Percentiles rank a stretch among this genome's conserved stretches.
Evolutionary conservation across 2,329 filamentous ascomycete species (phyloP).

Genomic region (Dactylellina drechsleri): DNA sequence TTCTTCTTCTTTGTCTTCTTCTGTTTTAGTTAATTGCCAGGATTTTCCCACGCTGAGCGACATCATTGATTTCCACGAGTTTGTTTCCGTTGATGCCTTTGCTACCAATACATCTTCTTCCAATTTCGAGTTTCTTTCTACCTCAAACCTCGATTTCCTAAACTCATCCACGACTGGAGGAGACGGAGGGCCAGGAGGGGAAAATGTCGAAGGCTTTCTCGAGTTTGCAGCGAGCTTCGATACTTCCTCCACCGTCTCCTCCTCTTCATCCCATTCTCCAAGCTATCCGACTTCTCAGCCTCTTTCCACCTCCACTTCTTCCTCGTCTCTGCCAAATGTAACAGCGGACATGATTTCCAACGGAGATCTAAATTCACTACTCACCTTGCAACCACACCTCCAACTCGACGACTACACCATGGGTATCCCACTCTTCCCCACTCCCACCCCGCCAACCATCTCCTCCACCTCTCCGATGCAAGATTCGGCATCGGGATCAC

Average conservation of each 20-base stretch:
- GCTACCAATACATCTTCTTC: slow-evolving; percentile 28
- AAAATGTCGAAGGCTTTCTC: slow-evolving; percentile 29
- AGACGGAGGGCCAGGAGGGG: slow-evolving; percentile 6
- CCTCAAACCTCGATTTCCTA: slow-evolving; percentile 31
- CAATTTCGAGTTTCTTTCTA: not conserved
- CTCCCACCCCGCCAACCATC: slow-evolving; percentile 22
- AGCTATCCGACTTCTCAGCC: slow-evolving; percentile 15
- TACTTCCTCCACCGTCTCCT: slow-evolving; percentile 25
- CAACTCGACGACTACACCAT: slow-evolving; percentile 47
- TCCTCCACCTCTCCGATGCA: slow-evolving; percentile 11
- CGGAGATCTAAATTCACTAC: slow-evolving; percentile 41
- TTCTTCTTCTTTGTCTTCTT: slow-evolving; percentile 6
- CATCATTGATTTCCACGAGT: slow-evolving; percentile 47
- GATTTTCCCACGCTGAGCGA: slow-evolving; percentile 18
- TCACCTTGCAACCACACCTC: slow-evolving; percentile 39
- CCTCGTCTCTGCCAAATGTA: slow-evolving; percentile 15
- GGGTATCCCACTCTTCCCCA: slow-evolving; percentile 46
- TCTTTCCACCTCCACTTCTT: slow-evolving; percentile 3
- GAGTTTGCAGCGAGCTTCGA: slow-evolving; percentile 29
- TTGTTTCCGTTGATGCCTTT: slow-evolving; percentile 45
- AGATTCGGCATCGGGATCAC: slow-evolving; percentile 19
- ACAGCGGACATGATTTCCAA: slow-evolving; percentile 28
- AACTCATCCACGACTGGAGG: slow-evolving; percentile 11
- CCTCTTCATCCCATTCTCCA: slow-evolving; percentile 15
- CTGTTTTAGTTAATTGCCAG: not conserved